These are phyloP conservation scores for Russula virescens DNA, from an alignment of 768 basidiomycete species.

Conservation along the genomic window DNA sequence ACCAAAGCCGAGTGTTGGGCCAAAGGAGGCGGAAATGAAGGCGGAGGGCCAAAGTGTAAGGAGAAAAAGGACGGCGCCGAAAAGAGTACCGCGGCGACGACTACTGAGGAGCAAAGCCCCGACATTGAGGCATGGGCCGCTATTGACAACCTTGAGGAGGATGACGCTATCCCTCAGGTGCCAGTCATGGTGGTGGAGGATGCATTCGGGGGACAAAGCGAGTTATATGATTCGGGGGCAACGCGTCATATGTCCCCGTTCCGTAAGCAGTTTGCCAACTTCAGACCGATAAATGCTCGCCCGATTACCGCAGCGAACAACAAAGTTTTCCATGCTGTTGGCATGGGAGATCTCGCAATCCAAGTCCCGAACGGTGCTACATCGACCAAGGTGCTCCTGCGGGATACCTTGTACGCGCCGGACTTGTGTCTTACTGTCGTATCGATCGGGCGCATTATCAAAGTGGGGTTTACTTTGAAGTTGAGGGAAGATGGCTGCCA, in stretches of 20 bases:
- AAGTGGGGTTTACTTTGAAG: conserved; percentile 6
- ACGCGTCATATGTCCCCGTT: conserved; percentile 23
- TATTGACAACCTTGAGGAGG: too few species aligned
- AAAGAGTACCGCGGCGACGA: too few species aligned
- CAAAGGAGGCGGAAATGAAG: too few species aligned
- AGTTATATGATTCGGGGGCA: conserved; percentile 23
- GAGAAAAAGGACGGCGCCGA: too few species aligned
- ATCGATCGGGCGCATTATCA: conserved; percentile 18
- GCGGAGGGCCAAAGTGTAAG: too few species aligned
- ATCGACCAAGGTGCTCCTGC: conserved; percentile 6
- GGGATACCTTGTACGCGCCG: conserved; percentile 20
- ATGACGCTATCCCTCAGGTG: too few species aligned
- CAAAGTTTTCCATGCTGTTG: conserved; percentile 23
- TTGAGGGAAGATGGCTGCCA: neutral
- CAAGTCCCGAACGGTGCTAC: neutral
- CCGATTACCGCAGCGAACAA: conserved; percentile 24
- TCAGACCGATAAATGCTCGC: neutral
- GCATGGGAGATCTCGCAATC: conserved; percentile 21
- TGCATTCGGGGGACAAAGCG: neutral
- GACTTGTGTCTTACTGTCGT: conserved; percentile 20
- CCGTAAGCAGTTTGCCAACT: conserved; percentile 16
- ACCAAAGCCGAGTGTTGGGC: too few species aligned
- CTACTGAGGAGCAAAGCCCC: too few species aligned
- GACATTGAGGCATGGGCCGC: too few species aligned
- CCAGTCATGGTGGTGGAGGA: too few species aligned